Evolutionary conservation across 148 eudicot genomes (phyloP).

Genomic region (Rhododendron mucronatum): DNA sequence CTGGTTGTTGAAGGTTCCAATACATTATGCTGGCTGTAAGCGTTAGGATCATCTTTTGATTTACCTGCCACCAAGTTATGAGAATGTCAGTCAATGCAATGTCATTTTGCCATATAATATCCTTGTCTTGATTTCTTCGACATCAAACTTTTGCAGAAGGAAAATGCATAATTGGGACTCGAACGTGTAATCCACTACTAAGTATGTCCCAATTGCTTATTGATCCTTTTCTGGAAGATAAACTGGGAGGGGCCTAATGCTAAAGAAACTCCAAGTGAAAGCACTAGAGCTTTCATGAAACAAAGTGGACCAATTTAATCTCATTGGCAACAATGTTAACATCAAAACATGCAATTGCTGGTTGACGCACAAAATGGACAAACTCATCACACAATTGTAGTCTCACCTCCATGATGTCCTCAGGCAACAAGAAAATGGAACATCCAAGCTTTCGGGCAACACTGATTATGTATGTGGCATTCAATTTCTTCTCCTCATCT

Average conservation of each 20-base stretch:
- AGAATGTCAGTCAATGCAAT: background rate
- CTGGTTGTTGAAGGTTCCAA: constrained; percentile 72
- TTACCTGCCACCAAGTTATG: constrained; percentile 45
- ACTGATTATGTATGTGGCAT: constrained; percentile 94
- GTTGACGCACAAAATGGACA: background rate
- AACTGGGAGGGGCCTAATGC: background rate
- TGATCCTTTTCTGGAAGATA: background rate
- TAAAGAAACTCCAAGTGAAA: background rate
- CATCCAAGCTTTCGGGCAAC: constrained; percentile 97
- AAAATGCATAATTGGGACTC: background rate
- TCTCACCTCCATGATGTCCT: constrained; percentile 91
- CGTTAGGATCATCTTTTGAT: constrained; percentile 80
- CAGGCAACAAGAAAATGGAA: constrained; percentile 88
- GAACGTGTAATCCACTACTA: background rate
- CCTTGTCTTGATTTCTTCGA: background rate
- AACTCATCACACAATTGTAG: background rate
- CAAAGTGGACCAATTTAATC: background rate
- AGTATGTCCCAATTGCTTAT: background rate
- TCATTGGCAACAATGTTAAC: background rate
- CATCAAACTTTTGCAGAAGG: background rate
- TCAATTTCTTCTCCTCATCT: constrained; percentile 94
- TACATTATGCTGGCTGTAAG: constrained; percentile 90
- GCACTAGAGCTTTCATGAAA: background rate
- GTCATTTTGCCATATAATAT: background rate
- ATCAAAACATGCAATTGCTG: background rate